Percentiles rank a stretch among this genome's conserved stretches.
These are phyloP conservation scores for Talaromyces pinophilus DNA, from an alignment of 2,329 filamentous ascomycete species.

Conservation along the genomic window DNA sequence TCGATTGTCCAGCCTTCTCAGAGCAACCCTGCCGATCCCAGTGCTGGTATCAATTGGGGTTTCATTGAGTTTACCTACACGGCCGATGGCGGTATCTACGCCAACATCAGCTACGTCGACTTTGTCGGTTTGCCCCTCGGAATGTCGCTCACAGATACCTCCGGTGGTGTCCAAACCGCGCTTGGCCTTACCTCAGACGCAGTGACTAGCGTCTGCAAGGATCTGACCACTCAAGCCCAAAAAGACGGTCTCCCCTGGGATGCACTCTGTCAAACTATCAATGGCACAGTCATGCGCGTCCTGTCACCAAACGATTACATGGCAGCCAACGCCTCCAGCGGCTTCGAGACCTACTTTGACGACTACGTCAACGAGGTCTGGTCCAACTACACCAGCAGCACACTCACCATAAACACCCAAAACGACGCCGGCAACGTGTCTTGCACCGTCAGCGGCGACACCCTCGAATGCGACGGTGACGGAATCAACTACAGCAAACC, in stretches of 20 bases:
- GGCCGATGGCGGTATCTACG: slow-evolving; percentile 46
- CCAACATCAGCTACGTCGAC: slow-evolving; percentile 57
- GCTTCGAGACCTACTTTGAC: slow-evolving; percentile 56
- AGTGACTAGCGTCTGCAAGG: slow-evolving; percentile 49
- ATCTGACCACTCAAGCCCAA: slow-evolving; percentile 50
- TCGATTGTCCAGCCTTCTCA: slow-evolving; percentile 54
- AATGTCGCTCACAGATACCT: slow-evolving; percentile 54
- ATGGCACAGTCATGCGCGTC: slow-evolving; percentile 51
- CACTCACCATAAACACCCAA: slow-evolving; percentile 59
- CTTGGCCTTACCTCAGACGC: slow-evolving; percentile 53
- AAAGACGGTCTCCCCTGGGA: slow-evolving; percentile 56
- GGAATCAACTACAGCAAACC: slow-evolving; percentile 50
- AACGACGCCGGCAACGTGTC: slow-evolving; percentile 52
- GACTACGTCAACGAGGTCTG: slow-evolving; percentile 56
- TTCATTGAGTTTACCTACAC: slow-evolving; percentile 52
- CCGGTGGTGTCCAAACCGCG: slow-evolving; percentile 50
- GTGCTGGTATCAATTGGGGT: slow-evolving; percentile 50
- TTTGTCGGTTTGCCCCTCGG: slow-evolving; percentile 56
- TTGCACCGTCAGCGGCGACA: slow-evolving; percentile 45
- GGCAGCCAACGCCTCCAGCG: slow-evolving; percentile 41
- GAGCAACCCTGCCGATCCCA: slow-evolving; percentile 48
- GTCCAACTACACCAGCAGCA: slow-evolving; percentile 49
- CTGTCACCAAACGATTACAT: slow-evolving; percentile 57
- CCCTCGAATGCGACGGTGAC: slow-evolving; percentile 48
- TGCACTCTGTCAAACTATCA: slow-evolving; percentile 50